phyloP scores from a whole-genome alignment of 495 filamentous ascomycete species.

The Penicillium maclennaniae region DNA sequence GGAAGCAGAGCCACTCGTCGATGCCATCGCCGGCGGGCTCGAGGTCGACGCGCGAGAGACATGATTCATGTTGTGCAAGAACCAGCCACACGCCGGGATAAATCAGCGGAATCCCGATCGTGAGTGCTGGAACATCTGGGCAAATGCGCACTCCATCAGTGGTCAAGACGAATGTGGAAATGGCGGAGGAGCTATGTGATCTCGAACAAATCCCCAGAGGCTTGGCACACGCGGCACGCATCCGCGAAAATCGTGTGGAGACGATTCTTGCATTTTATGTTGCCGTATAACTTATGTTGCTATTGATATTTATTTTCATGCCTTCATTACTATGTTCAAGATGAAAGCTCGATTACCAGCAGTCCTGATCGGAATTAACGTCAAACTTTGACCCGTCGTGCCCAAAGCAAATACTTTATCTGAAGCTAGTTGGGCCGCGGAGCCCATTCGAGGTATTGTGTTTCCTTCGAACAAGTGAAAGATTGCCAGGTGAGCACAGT shows the following conservation, averaged over 20 bases:
- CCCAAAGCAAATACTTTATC: too few species aligned
- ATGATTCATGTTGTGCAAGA: constrained; percentile 33
- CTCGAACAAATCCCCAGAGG: constrained; percentile 5
- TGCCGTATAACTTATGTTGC: neutral
- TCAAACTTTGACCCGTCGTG: neutral
- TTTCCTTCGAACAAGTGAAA: neutral
- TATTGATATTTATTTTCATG: neutral
- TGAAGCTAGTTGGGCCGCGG: too few species aligned
- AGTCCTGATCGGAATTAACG: neutral
- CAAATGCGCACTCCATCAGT: constrained; percentile 2
- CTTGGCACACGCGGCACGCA: constrained; percentile 11
- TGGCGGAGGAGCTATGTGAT: constrained; percentile 1
- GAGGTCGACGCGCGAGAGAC: constrained; percentile 23
- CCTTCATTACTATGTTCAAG: neutral
- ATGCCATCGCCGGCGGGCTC: constrained; percentile 16
- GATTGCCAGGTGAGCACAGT: neutral
- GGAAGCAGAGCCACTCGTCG: constrained; percentile 11
- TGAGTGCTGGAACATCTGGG: neutral
- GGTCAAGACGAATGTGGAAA: constrained; percentile 1
- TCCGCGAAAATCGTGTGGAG: neutral
- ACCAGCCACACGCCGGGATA: neutral
- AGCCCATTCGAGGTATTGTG: too few species aligned
- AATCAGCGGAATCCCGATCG: constrained; percentile 5
- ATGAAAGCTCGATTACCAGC: neutral
- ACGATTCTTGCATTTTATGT: neutral